Conservation (phyloP, 2,329 filamentous ascomycete genomes). For the Venturia carpophila region DNA sequence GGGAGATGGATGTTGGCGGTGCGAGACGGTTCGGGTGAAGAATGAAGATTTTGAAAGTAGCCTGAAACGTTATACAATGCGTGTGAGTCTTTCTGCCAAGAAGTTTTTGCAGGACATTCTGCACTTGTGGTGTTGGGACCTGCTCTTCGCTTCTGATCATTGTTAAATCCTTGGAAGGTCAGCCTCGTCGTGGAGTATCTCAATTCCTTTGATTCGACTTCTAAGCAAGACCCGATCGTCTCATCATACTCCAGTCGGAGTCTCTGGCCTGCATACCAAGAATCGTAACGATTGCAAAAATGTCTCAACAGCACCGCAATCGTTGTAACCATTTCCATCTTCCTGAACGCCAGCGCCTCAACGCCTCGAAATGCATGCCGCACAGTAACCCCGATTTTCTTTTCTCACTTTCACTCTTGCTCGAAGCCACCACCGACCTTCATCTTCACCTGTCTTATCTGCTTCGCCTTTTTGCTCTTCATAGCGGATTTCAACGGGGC, state of each 20-base stretch:
- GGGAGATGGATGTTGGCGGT: too few species aligned
- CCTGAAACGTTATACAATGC: too few species aligned
- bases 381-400: background rate
- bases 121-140: too few species aligned
- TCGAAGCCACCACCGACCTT: constrained; percentile 40
- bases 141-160: too few species aligned
- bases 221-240: background rate
- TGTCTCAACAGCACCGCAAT: background rate
- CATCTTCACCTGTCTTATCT: constrained; percentile 41
- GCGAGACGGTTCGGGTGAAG: background rate
- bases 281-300: background rate
- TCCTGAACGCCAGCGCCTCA: background rate
- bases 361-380: constrained; percentile 11
- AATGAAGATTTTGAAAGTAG: background rate
- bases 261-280: constrained; percentile 3
- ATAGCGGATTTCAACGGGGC: constrained; percentile 31
- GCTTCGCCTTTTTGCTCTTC: constrained; percentile 26
- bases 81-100: too few species aligned
- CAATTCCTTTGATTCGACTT: background rate
- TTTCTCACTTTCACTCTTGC: constrained; percentile 23
- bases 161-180: background rate
- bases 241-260: background rate
- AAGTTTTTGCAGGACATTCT: too few species aligned
- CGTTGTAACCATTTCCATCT: background rate
- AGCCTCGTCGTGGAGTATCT: background rate